A percentile compares a stretch with the other conserved stretches of the same genome.
These are phyloP conservation scores for Leccinum variabile DNA, from an alignment of 1,284 basidiomycete species.

Conservation along the genomic window DNA sequence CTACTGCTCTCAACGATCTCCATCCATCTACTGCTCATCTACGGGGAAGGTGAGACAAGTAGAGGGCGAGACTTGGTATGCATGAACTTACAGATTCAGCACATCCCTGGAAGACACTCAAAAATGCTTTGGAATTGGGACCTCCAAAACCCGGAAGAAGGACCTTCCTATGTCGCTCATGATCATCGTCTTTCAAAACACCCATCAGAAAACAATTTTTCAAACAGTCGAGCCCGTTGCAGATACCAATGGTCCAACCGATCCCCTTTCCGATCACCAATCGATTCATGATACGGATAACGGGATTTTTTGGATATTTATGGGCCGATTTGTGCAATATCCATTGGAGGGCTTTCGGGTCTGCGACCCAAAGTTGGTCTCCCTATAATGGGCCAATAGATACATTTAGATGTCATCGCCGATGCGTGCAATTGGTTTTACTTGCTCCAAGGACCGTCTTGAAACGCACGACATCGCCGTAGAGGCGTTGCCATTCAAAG, in stretches of 20 bases:
- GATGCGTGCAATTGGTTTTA: background rate
- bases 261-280: constrained; percentile 39
- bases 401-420: background rate
- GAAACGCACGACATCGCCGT: constrained; percentile 32
- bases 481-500: constrained; percentile 34
- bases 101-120: constrained; percentile 36
- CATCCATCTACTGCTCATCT: constrained; percentile 50
- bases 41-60: constrained; percentile 1
- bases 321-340: constrained; percentile 42
- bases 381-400: constrained; percentile 12
- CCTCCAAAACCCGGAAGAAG: constrained; percentile 45
- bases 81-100: constrained; percentile 23
- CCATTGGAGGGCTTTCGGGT: constrained; percentile 45
- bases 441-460: constrained; percentile 28
- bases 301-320: constrained; percentile 39
- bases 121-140: constrained; percentile 39
- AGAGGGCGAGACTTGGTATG: background rate
- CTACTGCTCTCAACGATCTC: constrained; percentile 36
- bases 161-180: constrained; percentile 44
- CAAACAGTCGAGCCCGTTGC: background rate
- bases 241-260: constrained; percentile 42
- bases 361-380: constrained; percentile 33
- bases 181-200: constrained; percentile 38
- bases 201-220: background rate
- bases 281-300: constrained; percentile 31